Conservation (phyloP, 179 eudicot species). For the Gypsophila paniculata region DNA sequence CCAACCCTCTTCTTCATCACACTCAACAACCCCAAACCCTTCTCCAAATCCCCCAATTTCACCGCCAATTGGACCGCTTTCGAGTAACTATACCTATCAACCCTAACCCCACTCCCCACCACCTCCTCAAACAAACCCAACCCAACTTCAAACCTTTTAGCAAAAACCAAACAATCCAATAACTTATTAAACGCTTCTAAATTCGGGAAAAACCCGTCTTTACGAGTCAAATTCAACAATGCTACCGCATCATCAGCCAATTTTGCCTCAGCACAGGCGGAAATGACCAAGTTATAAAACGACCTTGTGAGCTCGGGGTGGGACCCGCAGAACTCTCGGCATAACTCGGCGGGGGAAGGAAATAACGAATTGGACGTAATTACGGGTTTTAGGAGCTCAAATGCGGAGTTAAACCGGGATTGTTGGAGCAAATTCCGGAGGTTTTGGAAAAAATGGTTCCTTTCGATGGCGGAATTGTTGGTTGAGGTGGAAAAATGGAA, state of each 20-base stretch:
- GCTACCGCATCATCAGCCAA: slow-evolving; percentile 33
- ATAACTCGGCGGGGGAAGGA: slow-evolving; percentile 42
- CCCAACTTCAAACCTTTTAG: slow-evolving; percentile 28
- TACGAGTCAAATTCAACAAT: slow-evolving; percentile 33
- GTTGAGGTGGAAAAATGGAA: slow-evolving; percentile 9
- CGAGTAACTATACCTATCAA: slow-evolving; percentile 51
- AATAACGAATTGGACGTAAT: slow-evolving; percentile 29
- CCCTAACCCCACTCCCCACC: slow-evolving; percentile 36
- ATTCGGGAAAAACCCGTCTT: slow-evolving; percentile 41
- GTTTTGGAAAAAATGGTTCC: slow-evolving; percentile 39
- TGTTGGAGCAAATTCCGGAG: slow-evolving; percentile 47
- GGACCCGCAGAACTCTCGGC: slow-evolving; percentile 32
- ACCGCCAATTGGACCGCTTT: slow-evolving; percentile 72
- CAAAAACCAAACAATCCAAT: slow-evolving; percentile 46
- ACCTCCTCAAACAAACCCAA: slow-evolving; percentile 44
- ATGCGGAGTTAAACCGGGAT: slow-evolving; percentile 43
- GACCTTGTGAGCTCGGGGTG: slow-evolving; percentile 34
- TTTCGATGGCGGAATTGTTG: not conserved
- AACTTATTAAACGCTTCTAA: slow-evolving; percentile 41
- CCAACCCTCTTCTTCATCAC: slow-evolving; percentile 36
- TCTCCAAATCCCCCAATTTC: slow-evolving; percentile 51
- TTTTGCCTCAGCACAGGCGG: slow-evolving; percentile 45
- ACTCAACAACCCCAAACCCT: slow-evolving; percentile 43
- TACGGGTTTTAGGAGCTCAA: slow-evolving; percentile 34
- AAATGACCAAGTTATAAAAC: slow-evolving; percentile 37